Evolutionary conservation across 495 filamentous ascomycete species (phyloP), one percentile per base, ranked within the genome.

Genomic region (Lentithecium fluviatile): DNA sequence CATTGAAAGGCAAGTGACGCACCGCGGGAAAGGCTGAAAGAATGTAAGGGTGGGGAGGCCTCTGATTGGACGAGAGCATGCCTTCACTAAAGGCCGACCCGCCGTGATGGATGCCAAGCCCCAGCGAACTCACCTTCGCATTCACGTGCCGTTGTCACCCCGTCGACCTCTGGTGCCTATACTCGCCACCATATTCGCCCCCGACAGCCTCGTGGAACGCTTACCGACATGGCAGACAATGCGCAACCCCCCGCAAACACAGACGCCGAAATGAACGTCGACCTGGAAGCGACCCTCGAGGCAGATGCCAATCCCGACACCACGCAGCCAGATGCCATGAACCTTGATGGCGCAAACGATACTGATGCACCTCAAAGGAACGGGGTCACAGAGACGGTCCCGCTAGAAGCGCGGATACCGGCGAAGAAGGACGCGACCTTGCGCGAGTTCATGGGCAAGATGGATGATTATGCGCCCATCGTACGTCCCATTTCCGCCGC

Each of bases 391-490:
- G 57, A 57, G 5, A 60, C n/a, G 11, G 24, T 55, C 1, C 25
- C 68, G 25, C 48, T 71, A n/a, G 74, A 75, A 45, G 64, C 80
- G n/a, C 72, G 76, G 5, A 75, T 80, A 62, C 82, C 89, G 0
- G 87, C 84, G 23, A 88, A 89, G 69, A 97, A 97, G 72, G 94
- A 98, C 73, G 88, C 86, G 0, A 91, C 85, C 17, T 77, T 98
- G 56, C 88, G 89, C 61, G 91, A 97, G 69, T 96, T 98, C 69
- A 73, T 98, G 10, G 78, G 80, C 37, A 96, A 93, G 79, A 97
- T 97, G 93, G 94, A 98, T 69, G 94, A 98, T 64, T 97, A 96
- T 76, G 91, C 94, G 45, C 94, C 94, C 17, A 95, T 98, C 64
- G 93, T 97, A 83, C 64, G 85, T 77, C 58, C 57, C 21, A 25